Base-by-base conservation (phyloP, 177 flowering plant genomes). In the Vitis hybrid region DNA sequence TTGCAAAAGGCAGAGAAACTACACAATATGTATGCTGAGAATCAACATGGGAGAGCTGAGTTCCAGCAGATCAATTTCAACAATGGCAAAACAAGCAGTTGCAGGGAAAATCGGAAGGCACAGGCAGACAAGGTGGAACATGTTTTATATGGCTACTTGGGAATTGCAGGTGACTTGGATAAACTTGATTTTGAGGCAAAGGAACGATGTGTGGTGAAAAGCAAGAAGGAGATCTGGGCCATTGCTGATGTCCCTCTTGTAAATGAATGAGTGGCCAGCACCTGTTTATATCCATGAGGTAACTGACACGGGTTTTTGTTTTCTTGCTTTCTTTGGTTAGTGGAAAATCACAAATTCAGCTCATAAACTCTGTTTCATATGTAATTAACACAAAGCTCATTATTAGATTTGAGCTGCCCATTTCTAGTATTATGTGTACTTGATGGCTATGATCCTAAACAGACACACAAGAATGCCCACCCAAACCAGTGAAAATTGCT, bases 221-320 rank as follows among this genome's bases (percentile, higher is more conserved):
- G 97, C 82, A 90, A 80, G 80, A 90, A 80, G 73, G 91, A 90
- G 67, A 88, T 90, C 19, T 64, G 77, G 57, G 89, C 82, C 67
- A 73, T 83, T 75, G 88, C 79, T 32, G 80, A 81, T 62, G 86
- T 84, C 15, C 76, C 86, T 59, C 74, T 84, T 40, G 58, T 57
- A 62, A 24, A 65, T 11, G 62, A 67, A 54, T 60, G 60, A 60
- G 48, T 50, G 48, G 12, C 11, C 2, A 52, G 15, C 19, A 8
- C 2, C 21, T 64, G 56, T 21, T 51, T 49, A 14, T 61, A 19
- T 21, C 21, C 7, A 15, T 8, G 14, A 2, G 8, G 6, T 5
- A 35, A 35, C 46, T 35, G 6, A 35, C 46, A 35, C 3, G 1
- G 7, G 46, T 35, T 35, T 35, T 3, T 35, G 46, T 35, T 35